A percentile compares a stretch with the other conserved stretches of the same genome.
Evolutionary conservation across 2,329 filamentous ascomycete genomes (phyloP).

Genomic region (Epichloe coenophiala): DNA sequence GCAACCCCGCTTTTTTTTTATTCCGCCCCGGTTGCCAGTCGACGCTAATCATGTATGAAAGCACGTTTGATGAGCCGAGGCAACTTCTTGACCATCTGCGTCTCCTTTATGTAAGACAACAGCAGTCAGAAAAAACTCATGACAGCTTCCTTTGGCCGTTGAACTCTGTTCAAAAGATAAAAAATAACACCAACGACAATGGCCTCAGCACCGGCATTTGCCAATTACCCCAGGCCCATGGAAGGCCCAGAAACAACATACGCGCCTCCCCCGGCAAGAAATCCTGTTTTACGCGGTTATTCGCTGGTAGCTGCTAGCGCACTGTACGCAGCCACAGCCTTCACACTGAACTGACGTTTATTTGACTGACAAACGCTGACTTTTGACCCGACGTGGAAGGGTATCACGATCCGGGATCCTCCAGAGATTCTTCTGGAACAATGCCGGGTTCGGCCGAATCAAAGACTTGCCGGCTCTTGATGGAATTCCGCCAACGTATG

Average conservation of each 20-base stretch:
- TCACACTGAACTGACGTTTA: neutral
- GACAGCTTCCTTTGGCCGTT: no score
- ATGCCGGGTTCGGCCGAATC: slow-evolving; percentile 43
- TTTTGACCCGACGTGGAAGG: slow-evolving; percentile 28
- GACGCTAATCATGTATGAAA: neutral
- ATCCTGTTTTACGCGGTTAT: slow-evolving; percentile 57
- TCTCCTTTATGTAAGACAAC: neutral
- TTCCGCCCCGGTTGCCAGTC: neutral
- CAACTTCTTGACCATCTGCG: neutral
- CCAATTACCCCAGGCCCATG: slow-evolving; percentile 27
- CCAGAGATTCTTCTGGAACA: slow-evolving; percentile 54
- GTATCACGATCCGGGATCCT: slow-evolving; percentile 46
- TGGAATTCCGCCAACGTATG: slow-evolving; percentile 30
- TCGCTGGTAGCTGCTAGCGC: slow-evolving; percentile 29
- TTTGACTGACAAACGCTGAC: neutral
- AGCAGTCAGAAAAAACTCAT: no score
- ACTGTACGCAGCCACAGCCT: slow-evolving; percentile 4
- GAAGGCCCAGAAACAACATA: slow-evolving; percentile 24
- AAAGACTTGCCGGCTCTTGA: slow-evolving; percentile 33
- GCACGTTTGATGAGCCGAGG: neutral
- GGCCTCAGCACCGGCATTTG: slow-evolving; percentile 16
- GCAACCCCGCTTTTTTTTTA: no score
- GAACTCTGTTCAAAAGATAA: neutral
- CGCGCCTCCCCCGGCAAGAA: slow-evolving; percentile 33
- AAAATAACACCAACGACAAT: neutral